Evolutionary conservation across 805 yeast species (phyloP).

Genomic region (Wickerhamomyces alni): DNA sequence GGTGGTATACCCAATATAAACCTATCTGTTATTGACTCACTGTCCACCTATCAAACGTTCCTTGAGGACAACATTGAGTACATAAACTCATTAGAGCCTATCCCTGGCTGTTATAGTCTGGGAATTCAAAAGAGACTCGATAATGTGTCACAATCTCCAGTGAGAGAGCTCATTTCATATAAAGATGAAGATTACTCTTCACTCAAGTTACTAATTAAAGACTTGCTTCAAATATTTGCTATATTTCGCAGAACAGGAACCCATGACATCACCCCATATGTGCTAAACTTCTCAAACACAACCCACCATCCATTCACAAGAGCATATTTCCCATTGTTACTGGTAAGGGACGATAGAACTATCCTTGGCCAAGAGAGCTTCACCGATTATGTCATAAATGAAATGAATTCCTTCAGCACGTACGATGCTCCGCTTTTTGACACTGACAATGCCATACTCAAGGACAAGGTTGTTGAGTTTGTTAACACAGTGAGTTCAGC

Average conservation of each 20-base stretch:
- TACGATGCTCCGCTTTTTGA: constrained; percentile 28
- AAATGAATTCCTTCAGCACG: constrained; percentile 39
- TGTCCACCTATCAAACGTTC: constrained; percentile 4
- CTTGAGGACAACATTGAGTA: constrained; percentile 14
- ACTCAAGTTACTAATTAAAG: constrained; percentile 27
- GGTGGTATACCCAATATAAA: constrained; percentile 7
- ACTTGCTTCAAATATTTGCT: constrained; percentile 30
- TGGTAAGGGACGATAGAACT: constrained; percentile 56
- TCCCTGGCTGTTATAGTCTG: constrained; percentile 37
- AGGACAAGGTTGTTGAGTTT: constrained; percentile 24
- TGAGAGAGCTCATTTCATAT: constrained; percentile 27
- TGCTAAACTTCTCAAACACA: constrained; percentile 27
- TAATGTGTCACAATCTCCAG: constrained; percentile 46
- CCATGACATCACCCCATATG: constrained; percentile 26
- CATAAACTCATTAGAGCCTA: constrained; percentile 16
- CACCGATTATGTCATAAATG: constrained; percentile 30
- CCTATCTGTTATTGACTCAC: constrained; percentile 10
- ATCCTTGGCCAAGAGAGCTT: constrained; percentile 46
- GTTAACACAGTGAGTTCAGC: constrained; percentile 43
- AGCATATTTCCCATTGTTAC: constrained; percentile 54
- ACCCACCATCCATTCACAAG: constrained; percentile 44
- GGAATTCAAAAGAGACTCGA: constrained; percentile 42
- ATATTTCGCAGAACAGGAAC: constrained; percentile 25
- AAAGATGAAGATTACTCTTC: constrained; percentile 24
- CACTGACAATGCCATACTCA: constrained; percentile 17